Percentiles rank a stretch among this genome's conserved stretches.
Conservation (phyloP, 2,329 filamentous ascomycete genomes). For the Phaeosphaeriaceae sp. region DNA sequence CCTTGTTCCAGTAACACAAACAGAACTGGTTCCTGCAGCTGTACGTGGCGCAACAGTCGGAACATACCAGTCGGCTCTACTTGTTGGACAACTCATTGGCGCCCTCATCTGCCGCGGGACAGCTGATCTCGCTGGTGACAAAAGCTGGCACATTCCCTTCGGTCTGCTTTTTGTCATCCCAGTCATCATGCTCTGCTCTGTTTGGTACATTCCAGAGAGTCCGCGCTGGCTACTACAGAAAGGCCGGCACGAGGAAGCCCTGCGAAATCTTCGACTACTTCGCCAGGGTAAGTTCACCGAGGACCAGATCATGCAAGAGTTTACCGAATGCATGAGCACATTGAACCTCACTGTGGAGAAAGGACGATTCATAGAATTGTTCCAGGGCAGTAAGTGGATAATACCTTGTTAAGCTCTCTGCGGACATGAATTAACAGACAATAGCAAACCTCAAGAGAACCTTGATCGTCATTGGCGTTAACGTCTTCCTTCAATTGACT, state of each 20-base stretch:
- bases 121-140: background rate
- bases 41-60: background rate
- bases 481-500: background rate
- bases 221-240: background rate
- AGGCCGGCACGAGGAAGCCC: background rate
- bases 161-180: background rate
- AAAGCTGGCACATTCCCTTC: background rate
- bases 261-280: background rate
- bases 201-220: background rate
- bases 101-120: background rate
- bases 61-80: background rate
- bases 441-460: background rate
- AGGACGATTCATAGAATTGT: background rate
- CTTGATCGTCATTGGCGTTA: background rate
- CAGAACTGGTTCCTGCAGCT: background rate
- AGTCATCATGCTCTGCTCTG: background rate
- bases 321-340: background rate
- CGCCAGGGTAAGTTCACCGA: background rate
- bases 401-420: background rate
- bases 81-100: background rate
- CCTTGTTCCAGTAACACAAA: background rate
- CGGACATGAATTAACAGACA: background rate
- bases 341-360: background rate
- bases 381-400: background rate
- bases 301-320: background rate